A percentile compares a stretch with the other conserved stretches of the same genome.
Evolutionary conservation across 2,329 filamentous ascomycete genomes (phyloP).

Genomic region (Fusarium pseudograminearum): DNA sequence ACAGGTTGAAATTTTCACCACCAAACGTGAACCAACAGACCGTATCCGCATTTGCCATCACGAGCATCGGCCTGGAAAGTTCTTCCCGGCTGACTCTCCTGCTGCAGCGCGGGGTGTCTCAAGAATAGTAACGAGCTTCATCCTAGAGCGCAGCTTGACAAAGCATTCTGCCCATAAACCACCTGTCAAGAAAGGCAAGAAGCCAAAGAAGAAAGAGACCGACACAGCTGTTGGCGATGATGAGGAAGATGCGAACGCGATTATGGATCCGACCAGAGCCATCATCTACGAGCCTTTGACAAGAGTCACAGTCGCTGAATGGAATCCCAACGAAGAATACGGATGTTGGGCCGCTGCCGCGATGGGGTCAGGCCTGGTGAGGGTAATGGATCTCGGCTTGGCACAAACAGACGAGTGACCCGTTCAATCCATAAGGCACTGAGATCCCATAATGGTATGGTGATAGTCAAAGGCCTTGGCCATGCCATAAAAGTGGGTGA

Average conservation of each 20-base stretch:
- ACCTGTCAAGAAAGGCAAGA: slow-evolving; percentile 54
- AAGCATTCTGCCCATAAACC: slow-evolving; percentile 57
- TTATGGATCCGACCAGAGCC: slow-evolving; percentile 57
- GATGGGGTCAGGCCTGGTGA: slow-evolving; percentile 74
- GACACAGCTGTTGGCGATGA: slow-evolving; percentile 50
- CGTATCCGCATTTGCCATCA: slow-evolving; percentile 63
- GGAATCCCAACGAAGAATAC: slow-evolving; percentile 76
- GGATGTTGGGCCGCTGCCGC: slow-evolving; percentile 76
- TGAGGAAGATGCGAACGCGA: slow-evolving; percentile 50
- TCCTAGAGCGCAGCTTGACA: slow-evolving; percentile 63
- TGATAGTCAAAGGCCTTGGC: slow-evolving; percentile 87
- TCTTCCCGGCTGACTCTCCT: slow-evolving; percentile 48
- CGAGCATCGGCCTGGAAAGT: slow-evolving; percentile 59
- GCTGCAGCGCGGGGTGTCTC: slow-evolving; percentile 58
- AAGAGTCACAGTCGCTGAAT: slow-evolving; percentile 70
- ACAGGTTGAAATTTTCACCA: slow-evolving; percentile 54
- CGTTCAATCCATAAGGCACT: slow-evolving; percentile 55
- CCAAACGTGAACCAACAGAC: slow-evolving; percentile 50
- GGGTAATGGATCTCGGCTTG: slow-evolving; percentile 73
- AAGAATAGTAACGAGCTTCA: slow-evolving; percentile 65
- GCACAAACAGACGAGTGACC: slow-evolving; percentile 48
- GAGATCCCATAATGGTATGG: slow-evolving; percentile 70
- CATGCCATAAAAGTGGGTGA: slow-evolving; percentile 84
- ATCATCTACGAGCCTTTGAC: slow-evolving; percentile 72
- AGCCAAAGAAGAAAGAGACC: slow-evolving; percentile 53